phyloP scores from a whole-genome alignment of 2,329 filamentous ascomycete genomes.

The Fusarium tanahbumbuense region DNA sequence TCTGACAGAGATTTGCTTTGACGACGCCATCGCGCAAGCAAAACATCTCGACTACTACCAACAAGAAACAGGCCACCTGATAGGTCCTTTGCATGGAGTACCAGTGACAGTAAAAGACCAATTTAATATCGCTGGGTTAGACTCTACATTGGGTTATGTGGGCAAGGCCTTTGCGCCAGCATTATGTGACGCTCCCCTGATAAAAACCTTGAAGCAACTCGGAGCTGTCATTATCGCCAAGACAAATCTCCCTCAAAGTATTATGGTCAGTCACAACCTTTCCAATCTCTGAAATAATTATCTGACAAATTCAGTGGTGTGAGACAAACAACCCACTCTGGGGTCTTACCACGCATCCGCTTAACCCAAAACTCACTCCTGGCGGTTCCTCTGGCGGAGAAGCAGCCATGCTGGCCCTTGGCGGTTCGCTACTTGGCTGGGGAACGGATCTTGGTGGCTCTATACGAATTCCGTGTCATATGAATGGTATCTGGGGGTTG shows the following conservation, averaged over 20 bases:
- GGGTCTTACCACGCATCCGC: too few species aligned
- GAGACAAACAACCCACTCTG: background rate
- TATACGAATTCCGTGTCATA: too few species aligned
- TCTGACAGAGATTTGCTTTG: background rate
- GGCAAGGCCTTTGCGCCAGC: background rate
- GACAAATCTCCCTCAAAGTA: background rate
- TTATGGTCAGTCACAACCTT: background rate
- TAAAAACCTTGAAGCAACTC: background rate
- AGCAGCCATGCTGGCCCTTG: too few species aligned
- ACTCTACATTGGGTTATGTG: background rate
- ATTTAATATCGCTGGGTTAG: background rate
- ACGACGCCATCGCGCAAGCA: background rate
- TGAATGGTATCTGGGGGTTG: too few species aligned
- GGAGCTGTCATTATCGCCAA: background rate
- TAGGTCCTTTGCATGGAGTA: background rate
- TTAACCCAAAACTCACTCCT: too few species aligned
- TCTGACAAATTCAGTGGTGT: background rate
- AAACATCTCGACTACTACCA: background rate
- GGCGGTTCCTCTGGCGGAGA: too few species aligned
- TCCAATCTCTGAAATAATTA: too few species aligned
- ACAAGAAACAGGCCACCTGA: too few species aligned
- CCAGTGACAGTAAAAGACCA: background rate
- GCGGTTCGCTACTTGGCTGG: too few species aligned
- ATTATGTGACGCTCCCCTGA: background rate
- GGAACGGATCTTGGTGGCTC: too few species aligned